These are phyloP conservation scores for Heliosperma pusillum DNA, from an alignment of 148 eudicot genomes.

Conservation along the genomic window DNA sequence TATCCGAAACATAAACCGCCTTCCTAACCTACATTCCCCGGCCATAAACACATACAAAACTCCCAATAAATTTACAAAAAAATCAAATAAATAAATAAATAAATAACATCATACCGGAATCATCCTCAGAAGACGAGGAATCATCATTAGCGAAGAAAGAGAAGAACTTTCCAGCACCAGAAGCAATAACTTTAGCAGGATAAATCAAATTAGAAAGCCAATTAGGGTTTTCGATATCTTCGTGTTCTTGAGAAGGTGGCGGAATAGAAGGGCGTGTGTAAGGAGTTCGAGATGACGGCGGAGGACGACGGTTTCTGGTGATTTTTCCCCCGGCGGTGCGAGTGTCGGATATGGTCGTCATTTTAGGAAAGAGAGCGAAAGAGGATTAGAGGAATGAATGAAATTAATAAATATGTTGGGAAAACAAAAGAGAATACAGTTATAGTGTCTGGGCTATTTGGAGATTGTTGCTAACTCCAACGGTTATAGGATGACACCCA, in stretches of 20 bases:
- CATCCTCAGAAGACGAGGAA: slow-evolving; percentile 33
- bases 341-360: no score
- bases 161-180: slow-evolving; percentile 66
- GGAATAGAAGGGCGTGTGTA: slow-evolving; percentile 56
- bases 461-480: no score
- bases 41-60: not conserved
- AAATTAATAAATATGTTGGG: no score
- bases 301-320: slow-evolving; percentile 25
- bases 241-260: slow-evolving; percentile 9
- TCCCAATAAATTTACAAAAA: not conserved
- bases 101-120: not conserved
- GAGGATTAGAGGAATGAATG: no score
- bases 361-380: no score
- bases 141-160: slow-evolving; percentile 44
- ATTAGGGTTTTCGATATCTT: slow-evolving; percentile 50
- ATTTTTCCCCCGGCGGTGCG: slow-evolving; percentile 67
- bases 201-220: slow-evolving; percentile 68
- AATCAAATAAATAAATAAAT: not conserved
- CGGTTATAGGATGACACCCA: no score
- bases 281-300: slow-evolving; percentile 42
- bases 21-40: not conserved
- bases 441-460: no score
- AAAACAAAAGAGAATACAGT: no score
- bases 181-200: slow-evolving; percentile 59
- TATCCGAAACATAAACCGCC: not conserved